phyloP scores from a whole-genome alignment of 495 filamentous ascomycete species.

The Penicillium simplicissimum region DNA sequence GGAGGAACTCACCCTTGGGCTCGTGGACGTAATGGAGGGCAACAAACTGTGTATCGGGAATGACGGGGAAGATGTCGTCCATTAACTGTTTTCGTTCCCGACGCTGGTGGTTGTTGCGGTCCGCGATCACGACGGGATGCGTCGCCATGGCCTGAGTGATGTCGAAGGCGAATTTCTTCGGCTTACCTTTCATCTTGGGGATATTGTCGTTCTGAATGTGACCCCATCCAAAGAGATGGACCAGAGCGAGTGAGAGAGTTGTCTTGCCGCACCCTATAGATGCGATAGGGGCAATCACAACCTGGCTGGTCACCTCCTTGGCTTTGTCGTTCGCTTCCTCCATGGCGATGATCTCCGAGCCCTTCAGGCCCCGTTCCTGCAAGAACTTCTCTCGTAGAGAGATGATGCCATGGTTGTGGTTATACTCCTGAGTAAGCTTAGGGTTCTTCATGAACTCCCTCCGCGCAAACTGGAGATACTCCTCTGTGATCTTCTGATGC shows the following conservation, averaged over 20 bases:
- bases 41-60: slow-evolving; percentile 69
- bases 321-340: slow-evolving; percentile 44
- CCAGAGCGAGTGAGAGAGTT: slow-evolving; percentile 80
- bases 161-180: slow-evolving; percentile 68
- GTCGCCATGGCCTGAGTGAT: slow-evolving; percentile 60
- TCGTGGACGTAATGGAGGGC: slow-evolving; percentile 92
- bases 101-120: slow-evolving; percentile 89
- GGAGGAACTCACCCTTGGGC: slow-evolving; percentile 53
- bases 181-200: slow-evolving; percentile 67
- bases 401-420: slow-evolving; percentile 95
- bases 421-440: slow-evolving; percentile 64
- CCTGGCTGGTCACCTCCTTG: slow-evolving; percentile 55
- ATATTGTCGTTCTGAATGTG: slow-evolving; percentile 98
- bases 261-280: slow-evolving; percentile 97
- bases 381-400: slow-evolving; percentile 84
- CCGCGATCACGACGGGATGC: slow-evolving; percentile 77
- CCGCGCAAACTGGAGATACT: slow-evolving; percentile 82
- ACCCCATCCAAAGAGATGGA: slow-evolving; percentile 86
- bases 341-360: slow-evolving; percentile 76
- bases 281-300: slow-evolving; percentile 83
- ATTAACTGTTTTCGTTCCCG: slow-evolving; percentile 88
- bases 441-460: slow-evolving; percentile 66
- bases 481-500: slow-evolving; percentile 85
- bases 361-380: slow-evolving; percentile 74
- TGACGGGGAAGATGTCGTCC: slow-evolving; percentile 63